A percentile compares a stretch with the other conserved stretches of the same genome.
These are phyloP conservation scores for Neckera pumila DNA, from an alignment of 225 moss, liverwort and hornwort species.

Conservation along the genomic window DNA sequence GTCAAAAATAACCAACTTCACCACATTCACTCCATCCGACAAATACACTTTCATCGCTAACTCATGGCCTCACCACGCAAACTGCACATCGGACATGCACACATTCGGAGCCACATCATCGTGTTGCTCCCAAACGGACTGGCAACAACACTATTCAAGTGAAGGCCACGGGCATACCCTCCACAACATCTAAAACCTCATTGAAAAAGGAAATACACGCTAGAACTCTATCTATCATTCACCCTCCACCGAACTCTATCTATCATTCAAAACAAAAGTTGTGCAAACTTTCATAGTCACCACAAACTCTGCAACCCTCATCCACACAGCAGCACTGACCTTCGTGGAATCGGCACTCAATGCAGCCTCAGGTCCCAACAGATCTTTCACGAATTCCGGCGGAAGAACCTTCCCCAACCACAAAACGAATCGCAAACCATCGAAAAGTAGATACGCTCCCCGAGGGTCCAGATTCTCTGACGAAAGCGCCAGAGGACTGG, in stretches of 20 bases:
- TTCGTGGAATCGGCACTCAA: constrained; percentile 50
- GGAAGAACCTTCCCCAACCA: constrained; percentile 88
- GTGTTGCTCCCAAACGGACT: not conserved
- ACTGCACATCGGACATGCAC: not conserved
- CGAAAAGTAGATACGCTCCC: constrained; percentile 63
- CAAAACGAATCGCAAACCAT: constrained; percentile 73
- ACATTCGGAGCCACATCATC: not conserved
- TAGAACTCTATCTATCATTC: not conserved
- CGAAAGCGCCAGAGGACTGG: constrained; percentile 34
- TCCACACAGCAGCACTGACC: constrained; percentile 15
- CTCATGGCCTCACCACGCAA: not conserved
- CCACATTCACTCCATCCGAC: not conserved
- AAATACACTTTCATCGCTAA: not conserved
- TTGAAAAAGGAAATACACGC: not conserved
- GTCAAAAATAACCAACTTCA: not conserved
- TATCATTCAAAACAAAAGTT: not conserved
- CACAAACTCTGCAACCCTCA: not conserved
- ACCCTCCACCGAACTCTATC: not conserved
- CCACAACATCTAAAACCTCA: not conserved
- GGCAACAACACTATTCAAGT: not conserved
- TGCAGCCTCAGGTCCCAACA: constrained; percentile 71
- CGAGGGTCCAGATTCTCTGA: constrained; percentile 73
- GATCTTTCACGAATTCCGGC: constrained; percentile 54
- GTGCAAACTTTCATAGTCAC: not conserved
- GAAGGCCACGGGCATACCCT: not conserved